Evolutionary conservation across 1,139 yeast species (phyloP), one percentile per base, ranked within the genome.

Genomic region (Hyphopichia khmerensis): DNA sequence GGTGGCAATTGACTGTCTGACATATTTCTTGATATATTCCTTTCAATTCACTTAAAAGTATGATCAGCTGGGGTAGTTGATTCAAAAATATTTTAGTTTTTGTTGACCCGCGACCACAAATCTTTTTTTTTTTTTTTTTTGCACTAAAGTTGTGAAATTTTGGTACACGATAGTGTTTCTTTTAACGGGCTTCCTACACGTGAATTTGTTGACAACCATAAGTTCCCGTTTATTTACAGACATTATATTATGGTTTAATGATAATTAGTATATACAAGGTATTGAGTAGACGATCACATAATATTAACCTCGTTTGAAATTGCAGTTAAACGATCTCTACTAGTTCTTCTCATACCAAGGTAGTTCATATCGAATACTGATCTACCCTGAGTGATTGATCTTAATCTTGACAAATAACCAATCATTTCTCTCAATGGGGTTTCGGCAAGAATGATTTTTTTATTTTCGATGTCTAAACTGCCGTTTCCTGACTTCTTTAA

Each of bases 351-450:
- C 85, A 89, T 90, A 2, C 90, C 87, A 40, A 73, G 64, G 50
- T 84, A 87, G 17, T 79, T 76, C 96, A 90, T 87, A 48, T 82
- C 82, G 58, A 87, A 89, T 1, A 83, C 79, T 2, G 95, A 96
- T 40, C 96, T 73, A 1, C 99, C 99, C 57, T 89, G 91, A 0
- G 98, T 91, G 53, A 90, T 69, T 33, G 95, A 84, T 55, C 98
- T 69, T 38, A 93, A 67, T 44, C 79, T 81, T 6, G 84, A 81
- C 42, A 89, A 74, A 58, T 93, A 93, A 1, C 97, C 96, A 42
- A 91, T 79, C 96, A 93, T 90, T 49, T 86, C 95, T 48, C 84
- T 76, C 53, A 93, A 69, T 9, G 99, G 98, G 0, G 91, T 91
- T 44, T 77, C 79, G 0, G 96, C 96, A 14, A 70, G 67, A 33